Evolutionary conservation across 2,329 filamentous ascomycete species (phyloP).

Genomic region (Lasiodiplodia sp.): DNA sequence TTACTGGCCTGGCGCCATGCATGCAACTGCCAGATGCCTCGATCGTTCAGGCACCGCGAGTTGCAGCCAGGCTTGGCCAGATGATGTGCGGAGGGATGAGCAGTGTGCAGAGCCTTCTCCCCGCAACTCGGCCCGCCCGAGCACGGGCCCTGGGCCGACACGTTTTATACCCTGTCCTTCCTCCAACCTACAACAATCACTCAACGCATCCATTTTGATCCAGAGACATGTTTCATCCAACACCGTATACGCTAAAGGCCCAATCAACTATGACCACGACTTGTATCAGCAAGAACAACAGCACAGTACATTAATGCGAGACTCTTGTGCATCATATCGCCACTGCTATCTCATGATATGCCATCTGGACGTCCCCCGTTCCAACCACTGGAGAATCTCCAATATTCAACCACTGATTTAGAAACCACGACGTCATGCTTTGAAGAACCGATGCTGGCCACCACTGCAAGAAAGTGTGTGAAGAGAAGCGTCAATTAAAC

Average conservation of each 20-base stretch:
- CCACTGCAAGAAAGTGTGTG: too few species aligned
- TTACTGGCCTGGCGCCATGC: conserved; percentile 12
- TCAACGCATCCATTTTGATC: not conserved
- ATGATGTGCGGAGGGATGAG: conserved; percentile 24
- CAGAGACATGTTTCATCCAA: not conserved
- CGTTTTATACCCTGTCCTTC: too few species aligned
- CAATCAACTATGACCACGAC: not conserved
- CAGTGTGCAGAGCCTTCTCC: conserved; percentile 10
- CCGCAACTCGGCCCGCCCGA: conserved; percentile 12
- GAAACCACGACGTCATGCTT: too few species aligned
- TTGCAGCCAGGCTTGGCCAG: conserved; percentile 9
- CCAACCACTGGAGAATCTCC: too few species aligned
- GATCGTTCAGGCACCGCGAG: conserved; percentile 16
- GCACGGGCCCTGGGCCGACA: conserved; percentile 1
- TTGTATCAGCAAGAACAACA: not conserved
- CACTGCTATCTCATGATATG: too few species aligned
- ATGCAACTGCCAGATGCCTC: not conserved
- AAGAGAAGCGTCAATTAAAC: too few species aligned
- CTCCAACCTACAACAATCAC: not conserved
- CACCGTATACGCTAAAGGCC: not conserved
- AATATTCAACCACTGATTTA: too few species aligned
- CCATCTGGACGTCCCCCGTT: too few species aligned
- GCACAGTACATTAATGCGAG: not conserved
- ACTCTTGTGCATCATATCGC: not conserved
- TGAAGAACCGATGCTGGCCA: too few species aligned